Base-by-base conservation (phyloP, 2,329 filamentous ascomycete genomes). In the Colletotrichum aenigma region DNA sequence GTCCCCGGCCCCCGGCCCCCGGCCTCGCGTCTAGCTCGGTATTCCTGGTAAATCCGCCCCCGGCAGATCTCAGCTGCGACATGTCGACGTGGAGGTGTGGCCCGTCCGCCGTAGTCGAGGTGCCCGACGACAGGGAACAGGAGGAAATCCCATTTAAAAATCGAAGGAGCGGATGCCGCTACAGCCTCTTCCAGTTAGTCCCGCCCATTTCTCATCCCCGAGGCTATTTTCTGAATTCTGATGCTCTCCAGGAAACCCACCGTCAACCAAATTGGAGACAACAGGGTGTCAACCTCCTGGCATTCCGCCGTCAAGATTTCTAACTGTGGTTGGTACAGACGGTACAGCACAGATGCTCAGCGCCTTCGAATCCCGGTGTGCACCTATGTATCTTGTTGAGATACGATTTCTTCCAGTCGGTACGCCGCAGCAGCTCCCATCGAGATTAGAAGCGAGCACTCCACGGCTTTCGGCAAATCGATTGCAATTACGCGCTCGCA, bases 1-100 rank as follows among this genome's bases (percentile, higher is more conserved):
- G 28, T 12, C 21, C 56, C 55, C 34, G 65, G 32, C 3, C 38
- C 43, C 43, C 18, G 32, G 30, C 26, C 64, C 69, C 70, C 55
- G 26, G 72, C 32, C 70, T 73, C 73, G 73, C 62, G 34, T 76
- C 67, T 75, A 48, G 65, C 71, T 76, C 74, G 71, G 71, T 66
- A 61, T 66, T 76, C 66, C 74, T 76, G 48, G 74, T 56, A 76
- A 76, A 70, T 71, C 66, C 70, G 74, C 65, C 65, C 70, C 64
- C 71, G 71, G 71, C 52, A 76, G 73, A 75, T 75, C 64, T 73
- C 58, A 73, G 48, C 70, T 75, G 70, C 52, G 64, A 73, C 69
- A 56, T 62, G 56, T 65, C 48, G 58, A 48, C 56, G 24, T 48
- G 64, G 64, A 75, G 70, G 56, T 70, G 73, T 67, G 68, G 71